These are phyloP conservation scores for Wallacemonas rigidus DNA, from an alignment of 208 protist species.

Conservation along the genomic window DNA sequence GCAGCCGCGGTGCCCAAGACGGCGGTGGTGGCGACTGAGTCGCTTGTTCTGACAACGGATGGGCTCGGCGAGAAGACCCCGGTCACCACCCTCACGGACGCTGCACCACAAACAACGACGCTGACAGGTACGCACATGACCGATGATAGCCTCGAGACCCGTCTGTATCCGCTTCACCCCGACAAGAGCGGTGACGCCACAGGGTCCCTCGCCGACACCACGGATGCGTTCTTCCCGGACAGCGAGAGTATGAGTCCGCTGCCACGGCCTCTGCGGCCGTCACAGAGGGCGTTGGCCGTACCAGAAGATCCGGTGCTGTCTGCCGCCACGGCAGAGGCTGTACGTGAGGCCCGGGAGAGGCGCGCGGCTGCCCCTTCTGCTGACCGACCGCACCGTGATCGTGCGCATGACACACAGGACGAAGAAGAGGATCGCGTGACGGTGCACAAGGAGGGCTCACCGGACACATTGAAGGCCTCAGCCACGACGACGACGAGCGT, in stretches of 20 bases:
- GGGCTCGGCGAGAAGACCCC: neutral
- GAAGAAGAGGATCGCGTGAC: conserved; percentile 14
- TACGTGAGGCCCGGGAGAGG: conserved; percentile 8
- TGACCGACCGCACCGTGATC: neutral
- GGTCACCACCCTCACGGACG: too few species aligned
- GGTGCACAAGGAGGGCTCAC: neutral
- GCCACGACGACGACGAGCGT: neutral
- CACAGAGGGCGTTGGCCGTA: neutral
- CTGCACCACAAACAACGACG: neutral
- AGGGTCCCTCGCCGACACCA: neutral
- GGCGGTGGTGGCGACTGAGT: neutral
- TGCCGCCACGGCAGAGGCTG: conserved; percentile 1
- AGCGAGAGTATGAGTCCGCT: conserved; percentile 39
- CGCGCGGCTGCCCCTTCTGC: neutral
- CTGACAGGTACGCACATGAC: neutral
- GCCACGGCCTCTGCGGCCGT: conserved; percentile 23
- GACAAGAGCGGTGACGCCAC: neutral
- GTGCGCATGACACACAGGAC: conserved; percentile 2
- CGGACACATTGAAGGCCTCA: conserved; percentile 14
- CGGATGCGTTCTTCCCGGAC: neutral
- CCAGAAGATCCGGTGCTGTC: conserved; percentile 2
- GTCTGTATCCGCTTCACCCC: neutral
- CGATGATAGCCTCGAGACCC: conserved; percentile 15
- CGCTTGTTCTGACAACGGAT: neutral
- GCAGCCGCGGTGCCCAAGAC: neutral